Base-by-base conservation (phyloP, 371 early-diverging fungal species). In the Coemansia sp. region DNA sequence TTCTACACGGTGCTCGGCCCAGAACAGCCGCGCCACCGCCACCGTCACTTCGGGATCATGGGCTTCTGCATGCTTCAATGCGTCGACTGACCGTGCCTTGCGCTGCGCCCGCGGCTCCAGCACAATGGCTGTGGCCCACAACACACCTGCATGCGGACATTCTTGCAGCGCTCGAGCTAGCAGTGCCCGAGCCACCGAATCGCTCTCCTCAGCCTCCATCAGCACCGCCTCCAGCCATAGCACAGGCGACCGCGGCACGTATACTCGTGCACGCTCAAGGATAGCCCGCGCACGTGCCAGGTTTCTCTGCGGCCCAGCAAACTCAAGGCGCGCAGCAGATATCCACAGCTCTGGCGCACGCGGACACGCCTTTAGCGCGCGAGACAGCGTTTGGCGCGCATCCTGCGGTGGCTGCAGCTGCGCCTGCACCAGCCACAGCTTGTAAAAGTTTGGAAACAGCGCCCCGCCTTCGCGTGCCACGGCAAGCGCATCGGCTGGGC, bases 141-240 rank as follows among this genome's bases (percentile, higher is more conserved):
- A 81, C 16, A 84, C 58, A 2, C 97, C 96, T 0, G 96, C 89
- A 0, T 85, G 71, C 4, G 96, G 96, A 67, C 97, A 96, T 72
- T 94, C 94, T 74, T 94, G 95, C 51, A 98, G 79, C 2, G 95
- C 94, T 64, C 93, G 93, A 3, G 96, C 88, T 51, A 95, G 81
- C 80, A 96, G 82, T 1, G 88, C 82, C 57, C 91, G 87, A 7
- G 95, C 96, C 55, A 89, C 88, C 3, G 86, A 72, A 3, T 80
- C 71, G 67, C 93, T 91, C 28, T 88, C 88, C 9, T 93, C 86
- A 6, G 94, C 89, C 68, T 94, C 94, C 7, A 89, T 72, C 91
- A 96, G 86, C 14, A 97, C 87, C 2, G 95, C 87, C 63, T 91
- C 93, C n/a, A 89, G 75, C 98, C 98, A 98, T 44, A 98, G 78